Evolutionary conservation across 805 yeast species (phyloP), one percentile per base, ranked within the genome.

Genomic region (Ogataea ganodermae): DNA sequence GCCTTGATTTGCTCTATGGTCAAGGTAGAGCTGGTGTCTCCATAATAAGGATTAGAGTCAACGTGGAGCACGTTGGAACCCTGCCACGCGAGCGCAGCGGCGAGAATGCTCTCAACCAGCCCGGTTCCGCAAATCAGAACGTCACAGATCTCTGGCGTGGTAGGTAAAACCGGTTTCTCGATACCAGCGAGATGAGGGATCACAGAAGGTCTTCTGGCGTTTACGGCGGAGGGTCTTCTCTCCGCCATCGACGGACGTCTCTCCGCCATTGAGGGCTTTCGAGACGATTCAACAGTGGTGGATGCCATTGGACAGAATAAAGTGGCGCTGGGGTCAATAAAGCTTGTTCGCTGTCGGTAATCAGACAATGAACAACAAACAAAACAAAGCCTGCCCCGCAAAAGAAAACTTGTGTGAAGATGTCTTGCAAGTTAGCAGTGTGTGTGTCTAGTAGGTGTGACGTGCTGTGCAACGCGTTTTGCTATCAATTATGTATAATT

Each of bases 81-180:
- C 59, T 89, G 96, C 98, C 99, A 94, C 10, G 97, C 86, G 39
- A 94, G 74, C 0, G 97, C 92, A 10, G 97, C 96, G 0, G 98
- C 97, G 41, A 90, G 68, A 10, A 94, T 83, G 56, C 89, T 81
- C 65, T 94, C 96, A 2, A 83, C 84, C 35, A 94, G 73, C 3
- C 98, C 98, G 0, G 99, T 92, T 30, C 99, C 99, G 53, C 86
- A 81, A 46, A 94, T 86, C 24, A 94, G 74, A 12, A 94, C 96
- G 62, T 94, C 99, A 57, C 89, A 88, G 51, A 83, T 71, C 23
- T 84, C 88, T 6, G 94, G 82, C 28, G 80, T 76, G 17, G 71
- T 72, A 16, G 83, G 84, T 26, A 79, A 68, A 40, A 69, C 70
- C 2, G 95, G 92, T 53, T 84, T 83, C 60, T 86, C 95, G 35